Conservation (phyloP, 495 filamentous ascomycete genomes). For the Tetracladium setigerum region DNA sequence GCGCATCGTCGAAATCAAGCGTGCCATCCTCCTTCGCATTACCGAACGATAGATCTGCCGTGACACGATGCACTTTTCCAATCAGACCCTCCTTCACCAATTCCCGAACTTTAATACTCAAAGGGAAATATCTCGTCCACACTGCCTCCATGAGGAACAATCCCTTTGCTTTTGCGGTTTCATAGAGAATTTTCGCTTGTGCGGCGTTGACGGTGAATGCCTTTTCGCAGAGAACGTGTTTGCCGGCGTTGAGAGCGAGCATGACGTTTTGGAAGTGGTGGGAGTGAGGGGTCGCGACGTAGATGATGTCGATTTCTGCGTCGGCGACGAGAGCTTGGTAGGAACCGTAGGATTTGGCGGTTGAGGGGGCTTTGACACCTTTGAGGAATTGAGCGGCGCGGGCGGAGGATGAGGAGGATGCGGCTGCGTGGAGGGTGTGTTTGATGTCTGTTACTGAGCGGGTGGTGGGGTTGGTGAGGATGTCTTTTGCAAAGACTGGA, state of each 20-base stretch:
- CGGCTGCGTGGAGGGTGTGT: conserved; percentile 74
- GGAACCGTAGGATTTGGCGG: conserved; percentile 69
- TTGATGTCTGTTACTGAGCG: conserved; percentile 66
- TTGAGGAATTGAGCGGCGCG: conserved; percentile 67
- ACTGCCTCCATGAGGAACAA: conserved; percentile 95
- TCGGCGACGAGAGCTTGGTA: conserved; percentile 57
- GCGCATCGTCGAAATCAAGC: conserved; percentile 39
- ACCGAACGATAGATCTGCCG: conserved; percentile 57
- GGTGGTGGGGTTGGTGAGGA: conserved; percentile 65
- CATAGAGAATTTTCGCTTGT: conserved; percentile 67
- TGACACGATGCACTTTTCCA: conserved; percentile 68
- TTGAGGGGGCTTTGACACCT: conserved; percentile 51
- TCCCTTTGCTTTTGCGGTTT: conserved; percentile 69
- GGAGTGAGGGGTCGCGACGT: conserved; percentile 89
- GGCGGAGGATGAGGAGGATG: conserved; percentile 65
- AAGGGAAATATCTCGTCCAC: conserved; percentile 89
- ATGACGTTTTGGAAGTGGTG: conserved; percentile 92
- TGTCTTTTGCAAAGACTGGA: conserved; percentile 72
- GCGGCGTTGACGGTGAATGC: conserved; percentile 83
- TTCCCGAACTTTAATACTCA: conserved; percentile 57
- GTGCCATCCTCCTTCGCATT: conserved; percentile 27
- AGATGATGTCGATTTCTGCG: conserved; percentile 72
- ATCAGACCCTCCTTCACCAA: conserved; percentile 50
- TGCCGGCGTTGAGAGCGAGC: conserved; percentile 73
- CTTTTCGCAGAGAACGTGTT: conserved; percentile 91